Conservation (phyloP, 2,329 filamentous ascomycete species). For the Arthrobotrys musiformis region DNA sequence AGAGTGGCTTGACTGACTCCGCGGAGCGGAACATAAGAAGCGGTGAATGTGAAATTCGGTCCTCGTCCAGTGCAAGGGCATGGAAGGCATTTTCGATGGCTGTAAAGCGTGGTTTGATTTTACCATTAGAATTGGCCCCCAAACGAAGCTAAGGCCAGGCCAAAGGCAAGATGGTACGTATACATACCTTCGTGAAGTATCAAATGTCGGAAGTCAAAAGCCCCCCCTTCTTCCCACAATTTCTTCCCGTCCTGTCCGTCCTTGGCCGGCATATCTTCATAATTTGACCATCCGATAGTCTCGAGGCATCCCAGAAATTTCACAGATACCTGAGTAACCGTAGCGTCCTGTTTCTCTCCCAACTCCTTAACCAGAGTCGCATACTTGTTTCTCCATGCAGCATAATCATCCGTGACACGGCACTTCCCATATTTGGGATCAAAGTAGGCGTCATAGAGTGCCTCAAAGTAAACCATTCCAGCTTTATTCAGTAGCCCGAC, state of each 20-base stretch:
- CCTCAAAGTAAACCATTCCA: slow-evolving; percentile 69
- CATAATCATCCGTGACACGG: slow-evolving; percentile 31
- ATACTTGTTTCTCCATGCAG: slow-evolving; percentile 22
- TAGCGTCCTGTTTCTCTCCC: background rate
- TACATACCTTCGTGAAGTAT: slow-evolving; percentile 39
- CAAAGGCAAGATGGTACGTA: background rate
- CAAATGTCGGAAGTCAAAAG: slow-evolving; percentile 33
- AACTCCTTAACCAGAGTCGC: slow-evolving; percentile 4
- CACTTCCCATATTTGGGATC: slow-evolving; percentile 41
- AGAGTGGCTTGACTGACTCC: slow-evolving; percentile 18
- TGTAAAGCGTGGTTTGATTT: slow-evolving; percentile 58
- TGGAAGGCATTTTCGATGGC: slow-evolving; percentile 71
- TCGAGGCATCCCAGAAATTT: slow-evolving; percentile 51
- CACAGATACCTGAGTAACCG: slow-evolving; percentile 17
- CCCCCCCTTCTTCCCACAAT: slow-evolving; percentile 35
- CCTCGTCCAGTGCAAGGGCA: slow-evolving; percentile 71
- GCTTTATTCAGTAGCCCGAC: slow-evolving; percentile 68
- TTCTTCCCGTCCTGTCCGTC: slow-evolving; percentile 1
- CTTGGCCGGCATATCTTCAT: background rate
- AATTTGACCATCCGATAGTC: slow-evolving; percentile 51
- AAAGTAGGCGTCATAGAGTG: slow-evolving; percentile 67
- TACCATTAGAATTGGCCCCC: background rate
- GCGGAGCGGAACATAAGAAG: slow-evolving; percentile 43
- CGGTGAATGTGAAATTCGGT: slow-evolving; percentile 60
- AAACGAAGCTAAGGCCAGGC: background rate